Evolutionary conservation across 257 asterid species (phyloP).

Genomic region (Solanum pennellii): DNA sequence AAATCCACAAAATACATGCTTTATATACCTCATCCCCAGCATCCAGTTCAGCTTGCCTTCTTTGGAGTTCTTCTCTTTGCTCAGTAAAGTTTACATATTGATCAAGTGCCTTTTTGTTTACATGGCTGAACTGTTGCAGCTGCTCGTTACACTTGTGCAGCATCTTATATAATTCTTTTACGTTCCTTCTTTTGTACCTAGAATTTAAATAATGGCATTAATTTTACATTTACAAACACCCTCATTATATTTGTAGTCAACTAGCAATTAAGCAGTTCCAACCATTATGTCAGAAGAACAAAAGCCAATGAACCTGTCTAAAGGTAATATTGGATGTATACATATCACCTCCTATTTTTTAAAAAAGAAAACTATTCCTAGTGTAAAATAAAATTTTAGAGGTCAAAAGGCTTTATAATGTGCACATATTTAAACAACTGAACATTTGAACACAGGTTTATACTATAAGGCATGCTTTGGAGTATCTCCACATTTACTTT

Average conservation of each 20-base stretch:
- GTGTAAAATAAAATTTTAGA: not conserved
- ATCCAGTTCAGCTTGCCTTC: slow-evolving; percentile 90
- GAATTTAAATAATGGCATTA: not conserved
- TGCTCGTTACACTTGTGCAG: slow-evolving; percentile 94
- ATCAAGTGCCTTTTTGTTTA: slow-evolving; percentile 94
- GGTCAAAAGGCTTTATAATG: not conserved
- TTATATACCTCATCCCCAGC: slow-evolving; percentile 84
- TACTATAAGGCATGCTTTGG: not conserved
- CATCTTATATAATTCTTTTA: slow-evolving; percentile 74
- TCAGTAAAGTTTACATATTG: slow-evolving; percentile 96
- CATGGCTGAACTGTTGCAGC: slow-evolving; percentile 92
- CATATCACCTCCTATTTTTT: not conserved
- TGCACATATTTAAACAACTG: not conserved
- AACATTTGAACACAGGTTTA: not conserved
- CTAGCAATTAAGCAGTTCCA: not conserved
- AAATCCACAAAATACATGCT: not conserved
- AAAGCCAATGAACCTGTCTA: not conserved
- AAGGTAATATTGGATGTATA: not conserved
- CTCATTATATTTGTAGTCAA: not conserved
- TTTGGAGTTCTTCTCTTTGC: slow-evolving; percentile 91
- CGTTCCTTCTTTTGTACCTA: slow-evolving; percentile 66
- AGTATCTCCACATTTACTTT: not conserved
- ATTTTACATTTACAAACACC: not conserved
- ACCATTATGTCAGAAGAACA: not conserved
- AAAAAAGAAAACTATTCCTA: not conserved